phyloP scores from a whole-genome alignment of 2,329 filamentous ascomycete genomes.

The Exophiala phaeomuriformis region DNA sequence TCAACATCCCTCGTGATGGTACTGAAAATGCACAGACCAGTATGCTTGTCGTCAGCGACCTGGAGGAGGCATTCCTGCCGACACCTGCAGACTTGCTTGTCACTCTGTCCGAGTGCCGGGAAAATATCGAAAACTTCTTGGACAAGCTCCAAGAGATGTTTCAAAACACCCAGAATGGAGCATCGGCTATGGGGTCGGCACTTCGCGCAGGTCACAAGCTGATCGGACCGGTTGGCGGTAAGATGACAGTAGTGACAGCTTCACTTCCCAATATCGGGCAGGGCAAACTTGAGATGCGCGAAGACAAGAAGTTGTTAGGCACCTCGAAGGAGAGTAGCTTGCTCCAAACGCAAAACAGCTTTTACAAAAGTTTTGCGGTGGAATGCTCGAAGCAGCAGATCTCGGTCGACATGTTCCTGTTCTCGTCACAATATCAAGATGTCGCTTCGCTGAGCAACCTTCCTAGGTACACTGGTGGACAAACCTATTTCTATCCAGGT shows the following conservation, averaged over 20 bases:
- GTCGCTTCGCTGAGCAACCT: slow-evolving; percentile 94
- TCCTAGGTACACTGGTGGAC: slow-evolving; percentile 90
- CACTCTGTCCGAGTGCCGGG: slow-evolving; percentile 76
- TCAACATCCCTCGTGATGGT: slow-evolving; percentile 81
- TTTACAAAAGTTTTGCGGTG: slow-evolving; percentile 98
- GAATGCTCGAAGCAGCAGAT: slow-evolving; percentile 99
- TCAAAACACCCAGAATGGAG: slow-evolving; percentile 80
- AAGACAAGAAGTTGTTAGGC: slow-evolving; percentile 91
- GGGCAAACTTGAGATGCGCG: slow-evolving; percentile 84
- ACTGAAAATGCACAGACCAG: slow-evolving; percentile 77
- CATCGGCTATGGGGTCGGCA: slow-evolving; percentile 91
- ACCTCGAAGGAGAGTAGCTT: slow-evolving; percentile 85
- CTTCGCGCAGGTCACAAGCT: slow-evolving; percentile 90
- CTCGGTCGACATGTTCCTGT: slow-evolving; percentile 96
- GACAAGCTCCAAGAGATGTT: slow-evolving; percentile 93
- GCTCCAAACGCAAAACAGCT: slow-evolving; percentile 86
- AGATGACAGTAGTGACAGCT: slow-evolving; percentile 84
- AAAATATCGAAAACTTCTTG: slow-evolving; percentile 86
- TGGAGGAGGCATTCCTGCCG: slow-evolving; percentile 93
- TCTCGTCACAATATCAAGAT: slow-evolving; percentile 93
- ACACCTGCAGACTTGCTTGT: slow-evolving; percentile 88
- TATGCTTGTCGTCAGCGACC: slow-evolving; percentile 89
- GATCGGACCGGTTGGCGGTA: slow-evolving; percentile 87
- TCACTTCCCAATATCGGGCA: slow-evolving; percentile 84
- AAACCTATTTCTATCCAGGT: slow-evolving; percentile 96